Evolutionary conservation across 306 rosid species (phyloP).

Genomic region (Lathyrus oleraceus): DNA sequence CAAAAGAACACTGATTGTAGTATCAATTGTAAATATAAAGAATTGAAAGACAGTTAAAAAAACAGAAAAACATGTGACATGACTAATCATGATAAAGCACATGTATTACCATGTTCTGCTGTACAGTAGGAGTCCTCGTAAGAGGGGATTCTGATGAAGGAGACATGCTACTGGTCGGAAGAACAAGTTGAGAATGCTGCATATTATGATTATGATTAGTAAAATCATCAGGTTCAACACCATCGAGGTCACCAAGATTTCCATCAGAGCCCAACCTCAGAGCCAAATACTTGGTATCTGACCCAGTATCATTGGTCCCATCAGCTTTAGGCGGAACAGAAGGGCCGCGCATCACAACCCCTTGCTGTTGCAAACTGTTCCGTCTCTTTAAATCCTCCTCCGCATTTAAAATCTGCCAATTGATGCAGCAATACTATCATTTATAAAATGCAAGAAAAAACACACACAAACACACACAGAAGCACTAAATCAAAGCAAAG

Average conservation of each 20-base stretch:
- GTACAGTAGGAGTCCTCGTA: conserved; percentile 61
- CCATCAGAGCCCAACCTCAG: conserved; percentile 61
- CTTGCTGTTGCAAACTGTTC: conserved; percentile 50
- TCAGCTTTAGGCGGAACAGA: conserved; percentile 62
- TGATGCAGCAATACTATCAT: conserved; percentile 24
- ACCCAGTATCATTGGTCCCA: conserved; percentile 65
- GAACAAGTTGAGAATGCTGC: conserved; percentile 58
- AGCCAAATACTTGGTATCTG: conserved; percentile 54
- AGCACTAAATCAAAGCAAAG: background rate
- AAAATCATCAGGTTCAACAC: conserved; percentile 71
- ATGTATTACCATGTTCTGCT: conserved; percentile 61
- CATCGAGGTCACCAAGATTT: conserved; percentile 71
- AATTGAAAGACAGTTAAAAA: conserved; percentile 18
- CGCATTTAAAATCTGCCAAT: conserved; percentile 74
- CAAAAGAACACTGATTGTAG: background rate
- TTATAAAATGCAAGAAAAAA: conserved; percentile 1
- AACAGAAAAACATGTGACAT: conserved; percentile 14
- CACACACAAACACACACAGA: conserved; percentile 3
- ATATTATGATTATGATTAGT: conserved; percentile 53
- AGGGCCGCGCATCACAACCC: conserved; percentile 47
- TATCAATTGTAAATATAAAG: background rate
- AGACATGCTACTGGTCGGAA: conserved; percentile 70
- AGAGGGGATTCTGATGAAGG: conserved; percentile 94
- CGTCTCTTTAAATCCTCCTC: conserved; percentile 93
- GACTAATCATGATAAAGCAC: background rate